These are phyloP conservation scores for Exophiala oligosperma DNA, from an alignment of 2,329 filamentous ascomycete genomes.

Conservation along the genomic window DNA sequence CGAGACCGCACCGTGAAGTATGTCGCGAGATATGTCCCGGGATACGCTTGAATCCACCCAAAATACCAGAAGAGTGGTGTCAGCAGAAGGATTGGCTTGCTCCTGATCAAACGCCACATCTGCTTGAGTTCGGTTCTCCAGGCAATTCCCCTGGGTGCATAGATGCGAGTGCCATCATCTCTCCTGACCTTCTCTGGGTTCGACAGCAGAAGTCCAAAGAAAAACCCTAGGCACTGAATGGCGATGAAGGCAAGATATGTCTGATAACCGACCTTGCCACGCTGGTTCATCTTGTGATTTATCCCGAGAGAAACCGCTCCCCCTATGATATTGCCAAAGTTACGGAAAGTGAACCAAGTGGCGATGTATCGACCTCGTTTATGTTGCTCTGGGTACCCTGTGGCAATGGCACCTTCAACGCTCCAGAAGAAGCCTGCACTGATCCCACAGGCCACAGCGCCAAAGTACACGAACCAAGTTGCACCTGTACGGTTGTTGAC, in stretches of 20 bases:
- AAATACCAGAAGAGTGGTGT: conserved; percentile 40
- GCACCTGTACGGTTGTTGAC: conserved; percentile 47
- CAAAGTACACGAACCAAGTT: conserved; percentile 48
- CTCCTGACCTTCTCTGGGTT: conserved; percentile 48
- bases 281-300: conserved; percentile 45
- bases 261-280: conserved; percentile 49
- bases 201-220: conserved; percentile 45
- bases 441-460: conserved; percentile 44
- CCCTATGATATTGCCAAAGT: conserved; percentile 55
- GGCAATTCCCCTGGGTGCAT: conserved; percentile 31
- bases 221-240: conserved; percentile 48
- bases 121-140: conserved; percentile 36
- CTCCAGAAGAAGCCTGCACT: conserved; percentile 43
- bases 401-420: conserved; percentile 42
- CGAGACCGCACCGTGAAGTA: conserved; percentile 47
- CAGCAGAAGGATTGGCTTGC: conserved; percentile 39
- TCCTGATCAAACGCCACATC: conserved; percentile 39
- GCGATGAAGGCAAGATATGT: conserved; percentile 38
- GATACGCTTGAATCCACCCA: conserved; percentile 40
- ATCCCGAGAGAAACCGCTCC: conserved; percentile 53
- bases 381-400: conserved; percentile 48
- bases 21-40: conserved; percentile 43
- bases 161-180: conserved; percentile 42
- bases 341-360: conserved; percentile 56
- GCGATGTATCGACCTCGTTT: conserved; percentile 48